Percentiles rank a stretch among this genome's conserved stretches.
phyloP scores from a whole-genome alignment of 2,329 filamentous ascomycete genomes.

The Domatiomyces catenatus region DNA sequence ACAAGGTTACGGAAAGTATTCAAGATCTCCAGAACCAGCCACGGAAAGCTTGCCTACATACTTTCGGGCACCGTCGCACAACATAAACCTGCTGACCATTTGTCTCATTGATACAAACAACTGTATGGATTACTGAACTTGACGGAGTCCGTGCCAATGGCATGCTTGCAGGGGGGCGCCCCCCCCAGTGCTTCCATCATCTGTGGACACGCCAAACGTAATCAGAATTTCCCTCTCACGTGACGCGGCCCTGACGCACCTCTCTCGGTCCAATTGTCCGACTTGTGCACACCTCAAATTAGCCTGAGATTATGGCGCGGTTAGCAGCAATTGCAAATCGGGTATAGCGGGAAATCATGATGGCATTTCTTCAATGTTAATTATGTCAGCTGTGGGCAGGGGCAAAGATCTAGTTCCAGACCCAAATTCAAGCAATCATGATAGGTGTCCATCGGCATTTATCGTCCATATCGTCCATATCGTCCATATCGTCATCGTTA shows the following conservation, averaged over 20 bases:
- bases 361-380: too few species aligned
- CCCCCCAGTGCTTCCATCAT: neutral
- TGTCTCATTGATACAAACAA: neutral
- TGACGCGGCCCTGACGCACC: neutral
- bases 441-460: too few species aligned
- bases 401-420: too few species aligned
- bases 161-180: neutral
- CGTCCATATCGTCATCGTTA: too few species aligned
- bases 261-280: neutral
- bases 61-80: neutral
- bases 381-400: too few species aligned
- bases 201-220: neutral
- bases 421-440: too few species aligned
- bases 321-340: too few species aligned
- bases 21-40: neutral
- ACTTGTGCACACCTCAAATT: neutral
- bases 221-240: neutral
- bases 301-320: too few species aligned
- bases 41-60: neutral
- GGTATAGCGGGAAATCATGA: too few species aligned
- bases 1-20: neutral
- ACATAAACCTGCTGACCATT: neutral
- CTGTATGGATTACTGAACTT: neutral
- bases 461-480: too few species aligned
- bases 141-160: neutral